Evolutionary conservation across 2,329 filamentous ascomycete species (phyloP), one percentile per base, ranked within the genome.

Genomic region (Cyanodermella asteris): DNA sequence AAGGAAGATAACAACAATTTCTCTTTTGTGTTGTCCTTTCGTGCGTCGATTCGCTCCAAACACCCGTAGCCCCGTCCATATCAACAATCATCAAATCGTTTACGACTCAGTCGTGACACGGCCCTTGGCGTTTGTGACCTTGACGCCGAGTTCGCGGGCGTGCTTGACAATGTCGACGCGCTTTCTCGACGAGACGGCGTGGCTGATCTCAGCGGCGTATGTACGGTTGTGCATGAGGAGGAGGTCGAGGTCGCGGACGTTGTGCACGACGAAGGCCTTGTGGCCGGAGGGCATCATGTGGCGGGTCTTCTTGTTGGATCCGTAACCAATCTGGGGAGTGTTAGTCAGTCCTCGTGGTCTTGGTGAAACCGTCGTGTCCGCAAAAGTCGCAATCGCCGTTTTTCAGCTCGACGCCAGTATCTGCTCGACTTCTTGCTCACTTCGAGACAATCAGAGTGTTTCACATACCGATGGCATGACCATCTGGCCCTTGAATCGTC

Each of bases 171-270:
- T 97, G 50, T 93, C 82, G 59, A 97, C 73, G 59, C 87, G 72
- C 78, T 97, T 97, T 61, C 84, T 70, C 53, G 87, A 91, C 36
- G 87, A 97, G 56, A 97, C 87, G 56, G 78, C 76, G 68, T 91
- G 80, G 55, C 76, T 78, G 56, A 97, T 97, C 82, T 97, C 87
- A 53, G 87, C 87, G 54, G 87, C 87, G 62, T 78, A 93, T 59
- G 81, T 91, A 56, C 75, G 74, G 78, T 94, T 94, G 76, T 97
- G 87, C 87, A 97, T 97, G 47, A 97, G 68, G 50, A 97, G 73
- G 37, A 97, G 75, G 59, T 97, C 84, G 50, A 97, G 73, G 46
- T 97, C 87, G 55, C 73, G 69, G 58, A 69, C 58, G 70, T 97
- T 97, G 73, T 74, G 80, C 63, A 97, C 87, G 52, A 94, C 72